Evolutionary conservation across 371 early-diverging fungal genomes (phyloP).

Genomic region (Mortierella sp.): DNA sequence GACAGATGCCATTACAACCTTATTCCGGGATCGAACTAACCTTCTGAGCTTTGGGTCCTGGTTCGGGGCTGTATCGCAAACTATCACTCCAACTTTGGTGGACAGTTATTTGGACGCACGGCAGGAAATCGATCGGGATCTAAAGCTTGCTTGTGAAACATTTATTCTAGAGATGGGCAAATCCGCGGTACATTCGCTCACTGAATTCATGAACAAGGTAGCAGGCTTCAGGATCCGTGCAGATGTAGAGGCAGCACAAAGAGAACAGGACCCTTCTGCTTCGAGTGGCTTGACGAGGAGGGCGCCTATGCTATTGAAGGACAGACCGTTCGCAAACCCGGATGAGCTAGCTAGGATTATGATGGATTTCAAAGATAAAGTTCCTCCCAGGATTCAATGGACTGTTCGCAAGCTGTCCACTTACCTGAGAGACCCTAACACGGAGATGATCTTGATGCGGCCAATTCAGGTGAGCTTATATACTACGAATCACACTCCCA

Average conservation of each 20-base stretch:
- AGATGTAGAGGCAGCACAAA: conserved; percentile 46
- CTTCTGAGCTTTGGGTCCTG: conserved; percentile 60
- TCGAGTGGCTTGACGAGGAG: conserved; percentile 32
- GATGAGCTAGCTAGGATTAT: conserved; percentile 53
- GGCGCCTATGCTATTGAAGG: conserved; percentile 49
- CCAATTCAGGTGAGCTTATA: conserved; percentile 73
- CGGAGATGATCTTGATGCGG: conserved; percentile 78
- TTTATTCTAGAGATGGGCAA: conserved; percentile 78
- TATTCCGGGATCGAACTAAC: conserved; percentile 40
- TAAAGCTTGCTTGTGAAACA: conserved; percentile 81
- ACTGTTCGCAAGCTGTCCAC: conserved; percentile 71
- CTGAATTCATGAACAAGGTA: conserved; percentile 79
- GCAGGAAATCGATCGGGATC: conserved; percentile 75
- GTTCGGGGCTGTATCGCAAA: conserved; percentile 68
- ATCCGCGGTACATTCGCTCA: conserved; percentile 73
- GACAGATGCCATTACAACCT: conserved; percentile 53
- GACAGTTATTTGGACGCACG: conserved; percentile 70
- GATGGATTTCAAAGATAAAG: conserved; percentile 66
- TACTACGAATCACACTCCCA: not conserved
- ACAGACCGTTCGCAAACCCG: conserved; percentile 61
- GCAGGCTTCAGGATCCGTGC: conserved; percentile 55
- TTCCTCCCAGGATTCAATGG: conserved; percentile 65
- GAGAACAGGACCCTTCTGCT: conserved; percentile 35
- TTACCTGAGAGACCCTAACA: conserved; percentile 81
- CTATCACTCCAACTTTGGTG: conserved; percentile 71